Conservation (phyloP, 2,329 filamentous ascomycete genomes). For the Aspergillus brunneoviolaceus region DNA sequence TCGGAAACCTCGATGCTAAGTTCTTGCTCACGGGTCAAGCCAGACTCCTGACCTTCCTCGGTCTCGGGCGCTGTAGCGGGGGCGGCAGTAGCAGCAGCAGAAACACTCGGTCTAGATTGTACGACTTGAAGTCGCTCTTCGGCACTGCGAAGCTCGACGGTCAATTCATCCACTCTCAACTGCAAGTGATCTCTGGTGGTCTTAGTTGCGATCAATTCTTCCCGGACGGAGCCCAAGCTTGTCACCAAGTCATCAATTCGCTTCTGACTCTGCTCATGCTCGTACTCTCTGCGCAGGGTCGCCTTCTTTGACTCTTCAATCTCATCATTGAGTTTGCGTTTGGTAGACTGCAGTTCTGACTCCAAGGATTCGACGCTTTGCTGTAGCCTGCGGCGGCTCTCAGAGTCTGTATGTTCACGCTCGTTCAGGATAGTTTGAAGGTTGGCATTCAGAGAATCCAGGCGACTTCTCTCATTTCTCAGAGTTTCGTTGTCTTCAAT, state of each 20-base stretch:
- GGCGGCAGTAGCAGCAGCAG: slow-evolving; percentile 47
- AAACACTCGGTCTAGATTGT: slow-evolving; percentile 72
- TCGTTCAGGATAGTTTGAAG: slow-evolving; percentile 91
- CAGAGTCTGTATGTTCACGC: slow-evolving; percentile 78
- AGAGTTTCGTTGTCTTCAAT: slow-evolving; percentile 84
- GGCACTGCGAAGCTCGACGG: slow-evolving; percentile 81
- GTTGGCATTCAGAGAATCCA: slow-evolving; percentile 79
- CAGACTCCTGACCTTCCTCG: slow-evolving; percentile 53
- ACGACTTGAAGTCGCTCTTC: slow-evolving; percentile 83
- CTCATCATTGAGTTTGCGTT: slow-evolving; percentile 81
- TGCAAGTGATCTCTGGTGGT: slow-evolving; percentile 88
- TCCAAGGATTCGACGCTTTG: slow-evolving; percentile 75
- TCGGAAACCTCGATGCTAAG: slow-evolving; percentile 80
- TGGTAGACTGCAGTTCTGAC: slow-evolving; percentile 71
- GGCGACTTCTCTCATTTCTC: slow-evolving; percentile 76
- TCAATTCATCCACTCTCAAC: slow-evolving; percentile 81
- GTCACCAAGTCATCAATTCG: slow-evolving; percentile 87
- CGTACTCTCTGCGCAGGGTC: slow-evolving; percentile 82
- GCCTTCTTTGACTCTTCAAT: slow-evolving; percentile 81
- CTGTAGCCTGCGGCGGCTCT: slow-evolving; percentile 77
- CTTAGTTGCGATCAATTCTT: slow-evolving; percentile 82
- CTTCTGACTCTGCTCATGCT: slow-evolving; percentile 82
- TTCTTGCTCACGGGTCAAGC: slow-evolving; percentile 71
- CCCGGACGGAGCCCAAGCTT: slow-evolving; percentile 74
- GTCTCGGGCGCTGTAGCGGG: slow-evolving; percentile 40